Evolutionary conservation across 106 monocot genomes (phyloP).

Genomic region (Phalaenopsis equestris): DNA sequence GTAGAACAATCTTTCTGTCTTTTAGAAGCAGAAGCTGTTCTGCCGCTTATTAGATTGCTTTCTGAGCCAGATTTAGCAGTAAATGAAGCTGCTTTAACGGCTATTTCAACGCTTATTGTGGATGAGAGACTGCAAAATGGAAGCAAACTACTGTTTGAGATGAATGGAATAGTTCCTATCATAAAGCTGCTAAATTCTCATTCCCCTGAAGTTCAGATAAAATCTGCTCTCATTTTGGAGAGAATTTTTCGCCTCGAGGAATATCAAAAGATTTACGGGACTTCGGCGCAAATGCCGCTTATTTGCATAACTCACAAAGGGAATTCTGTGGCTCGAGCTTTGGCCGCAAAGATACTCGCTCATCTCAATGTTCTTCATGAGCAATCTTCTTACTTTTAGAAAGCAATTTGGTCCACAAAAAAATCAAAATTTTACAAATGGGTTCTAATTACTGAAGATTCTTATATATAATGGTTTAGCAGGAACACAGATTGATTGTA

Average conservation of each 20-base stretch:
- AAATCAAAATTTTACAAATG: too few relatives aligned
- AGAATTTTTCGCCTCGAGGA: slow-evolving; percentile 29
- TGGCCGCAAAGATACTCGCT: slow-evolving; percentile 9
- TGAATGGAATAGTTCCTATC: slow-evolving; percentile 8
- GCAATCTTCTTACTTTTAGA: too few relatives aligned
- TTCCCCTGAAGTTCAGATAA: slow-evolving; percentile 12
- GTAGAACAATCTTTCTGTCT: slow-evolving; percentile 28
- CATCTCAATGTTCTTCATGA: too few relatives aligned
- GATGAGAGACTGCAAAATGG: slow-evolving; percentile 20
- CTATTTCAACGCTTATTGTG: slow-evolving; percentile 23
- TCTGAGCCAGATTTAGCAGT: slow-evolving; percentile 10
- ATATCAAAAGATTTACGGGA: slow-evolving; percentile 19
- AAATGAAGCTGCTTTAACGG: slow-evolving; percentile 20
- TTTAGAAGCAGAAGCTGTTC: slow-evolving; percentile 31
- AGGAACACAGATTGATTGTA: too few relatives aligned
- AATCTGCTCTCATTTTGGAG: slow-evolving; percentile 14
- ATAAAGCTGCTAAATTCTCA: slow-evolving; percentile 17
- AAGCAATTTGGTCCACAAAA: too few relatives aligned
- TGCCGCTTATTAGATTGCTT: slow-evolving; percentile 16
- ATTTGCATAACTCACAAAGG: slow-evolving; percentile 32
- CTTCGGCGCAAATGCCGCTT: slow-evolving; percentile 25
- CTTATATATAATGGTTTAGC: too few relatives aligned
- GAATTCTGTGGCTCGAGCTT: slow-evolving; percentile 11
- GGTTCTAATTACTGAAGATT: too few relatives aligned
- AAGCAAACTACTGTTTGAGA: slow-evolving; percentile 14